Evolutionary conservation across 2,329 filamentous ascomycete genomes (phyloP).

Genomic region (Chaetomium strumarium): DNA sequence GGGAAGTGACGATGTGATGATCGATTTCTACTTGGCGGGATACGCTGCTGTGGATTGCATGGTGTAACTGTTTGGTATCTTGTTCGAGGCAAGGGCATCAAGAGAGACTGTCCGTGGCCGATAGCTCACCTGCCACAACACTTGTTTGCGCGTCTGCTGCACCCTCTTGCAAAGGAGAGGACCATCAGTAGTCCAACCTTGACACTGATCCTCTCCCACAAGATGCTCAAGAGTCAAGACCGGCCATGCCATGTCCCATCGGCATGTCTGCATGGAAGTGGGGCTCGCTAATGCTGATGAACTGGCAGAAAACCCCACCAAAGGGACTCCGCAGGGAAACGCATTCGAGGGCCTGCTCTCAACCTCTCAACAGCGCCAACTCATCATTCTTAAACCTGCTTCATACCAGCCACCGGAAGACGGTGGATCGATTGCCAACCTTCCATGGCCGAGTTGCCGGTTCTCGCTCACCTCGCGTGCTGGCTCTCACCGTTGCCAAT

Average conservation of each 20-base stretch:
- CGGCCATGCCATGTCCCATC: slow-evolving; percentile 3
- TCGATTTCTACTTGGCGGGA: not conserved
- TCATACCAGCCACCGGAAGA: slow-evolving; percentile 7
- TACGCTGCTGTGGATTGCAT: too few species aligned
- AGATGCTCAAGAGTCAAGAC: not conserved
- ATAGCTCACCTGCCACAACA: too few species aligned
- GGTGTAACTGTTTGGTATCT: too few species aligned
- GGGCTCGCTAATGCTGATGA: slow-evolving; percentile 16
- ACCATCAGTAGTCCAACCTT: too few species aligned
- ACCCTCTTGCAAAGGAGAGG: too few species aligned
- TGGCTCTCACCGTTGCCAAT: slow-evolving; percentile 5
- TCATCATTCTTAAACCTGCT: not conserved
- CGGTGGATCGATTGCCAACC: not conserved
- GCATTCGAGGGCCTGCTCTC: not conserved
- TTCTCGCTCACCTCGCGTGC: not conserved
- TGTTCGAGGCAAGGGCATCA: too few species aligned
- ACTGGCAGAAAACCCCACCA: slow-evolving; percentile 7
- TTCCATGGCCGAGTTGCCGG: not conserved
- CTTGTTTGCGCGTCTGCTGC: too few species aligned
- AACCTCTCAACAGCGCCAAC: slow-evolving; percentile 2
- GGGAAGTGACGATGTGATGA: not conserved
- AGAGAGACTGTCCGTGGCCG: too few species aligned
- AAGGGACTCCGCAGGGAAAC: not conserved
- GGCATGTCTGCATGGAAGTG: not conserved
- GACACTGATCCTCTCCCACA: too few species aligned